Percentiles rank a stretch among this genome's conserved stretches.
These are phyloP conservation scores for Blastocystis sp. DNA, from an alignment of 352 stramenopile species.

Conservation along the genomic window DNA sequence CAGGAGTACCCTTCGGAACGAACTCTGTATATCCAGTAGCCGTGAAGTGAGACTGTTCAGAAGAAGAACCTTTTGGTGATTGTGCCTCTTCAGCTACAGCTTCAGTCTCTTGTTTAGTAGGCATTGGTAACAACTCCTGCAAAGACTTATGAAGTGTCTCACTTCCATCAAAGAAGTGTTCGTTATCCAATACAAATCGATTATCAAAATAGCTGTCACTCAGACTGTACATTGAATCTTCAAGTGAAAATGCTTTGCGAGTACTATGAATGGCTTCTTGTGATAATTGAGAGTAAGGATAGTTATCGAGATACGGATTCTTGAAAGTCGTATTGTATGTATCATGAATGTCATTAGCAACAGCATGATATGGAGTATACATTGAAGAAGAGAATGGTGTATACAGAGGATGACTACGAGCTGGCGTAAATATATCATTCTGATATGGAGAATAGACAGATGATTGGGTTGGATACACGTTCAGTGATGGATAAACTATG, in stretches of 20 bases:
- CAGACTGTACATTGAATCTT: not conserved
- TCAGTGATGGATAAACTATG: not conserved
- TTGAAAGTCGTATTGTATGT: conserved; percentile 44
- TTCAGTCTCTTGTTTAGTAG: too few species aligned
- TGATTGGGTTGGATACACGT: not conserved
- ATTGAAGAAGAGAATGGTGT: conserved; percentile 7
- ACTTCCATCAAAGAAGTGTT: not conserved
- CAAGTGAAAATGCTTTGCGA: not conserved
- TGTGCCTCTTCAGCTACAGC: not conserved
- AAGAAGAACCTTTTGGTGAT: too few species aligned
- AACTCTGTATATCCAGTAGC: not conserved
- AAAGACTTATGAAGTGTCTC: too few species aligned
- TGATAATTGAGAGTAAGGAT: not conserved
- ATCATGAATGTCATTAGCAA: not conserved
- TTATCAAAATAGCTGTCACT: not conserved
- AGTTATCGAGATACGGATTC: conserved; percentile 37
- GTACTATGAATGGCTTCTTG: too few species aligned
- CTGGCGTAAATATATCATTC: conserved; percentile 8
- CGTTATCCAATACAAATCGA: conserved; percentile 24
- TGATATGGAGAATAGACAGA: not conserved
- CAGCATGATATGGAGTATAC: not conserved
- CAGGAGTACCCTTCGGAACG: not conserved
- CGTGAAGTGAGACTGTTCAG: not conserved
- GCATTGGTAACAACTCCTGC: too few species aligned
- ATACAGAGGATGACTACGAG: conserved; percentile 17